Base-by-base conservation (phyloP, 345 rosid genomes). In the Nephelium lappaceum region DNA sequence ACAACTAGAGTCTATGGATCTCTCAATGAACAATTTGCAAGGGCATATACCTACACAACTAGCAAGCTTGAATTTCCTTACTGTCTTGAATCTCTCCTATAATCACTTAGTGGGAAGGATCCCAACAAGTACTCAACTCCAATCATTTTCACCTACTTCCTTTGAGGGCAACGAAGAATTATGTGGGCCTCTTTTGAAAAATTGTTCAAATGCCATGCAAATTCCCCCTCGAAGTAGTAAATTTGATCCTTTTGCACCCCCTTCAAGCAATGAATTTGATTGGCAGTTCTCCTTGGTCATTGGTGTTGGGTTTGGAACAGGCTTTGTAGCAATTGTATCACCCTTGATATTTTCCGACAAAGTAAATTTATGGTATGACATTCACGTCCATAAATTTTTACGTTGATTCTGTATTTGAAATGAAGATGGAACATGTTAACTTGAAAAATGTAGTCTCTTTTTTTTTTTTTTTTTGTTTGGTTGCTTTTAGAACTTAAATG, bases 251-350 rank as follows among this genome's bases (percentile, higher is more conserved):
- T 11, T 31, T 0, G 1, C 1, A 45, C 9, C 27, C 11, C 16
- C 15, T 9, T 7, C 49, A 21, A 27, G 60, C 7, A 12, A 55
- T 66, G 76, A 43, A 51, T 69, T 84, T 21, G 83, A 86, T 76
- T 86, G 89, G 89, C 80, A 51, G 64, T 66, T 82, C 21, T 67
- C 79, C 87, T 83, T 91, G 49, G 11, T 79, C 42, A 83, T 79
- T 0, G 92, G 94, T 4, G 49, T 85, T 31, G 91, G 92, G 3
- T 85, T 84, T 19, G 94, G 92, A 0, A 64, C 74, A 0, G 94
- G 91, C 4, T 87, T 90, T 65, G 94, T 81, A 1, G 27, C 43
- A 18, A 77, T 74, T 1, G 76, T 88, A 74, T 86, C 85, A 19
- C 88, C 89, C 0, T 16, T 82, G 5, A 39, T 81, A 16, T 38